These are phyloP conservation scores for Conringia planisiliqua DNA, from an alignment of 345 rosid species.

Conservation along the genomic window DNA sequence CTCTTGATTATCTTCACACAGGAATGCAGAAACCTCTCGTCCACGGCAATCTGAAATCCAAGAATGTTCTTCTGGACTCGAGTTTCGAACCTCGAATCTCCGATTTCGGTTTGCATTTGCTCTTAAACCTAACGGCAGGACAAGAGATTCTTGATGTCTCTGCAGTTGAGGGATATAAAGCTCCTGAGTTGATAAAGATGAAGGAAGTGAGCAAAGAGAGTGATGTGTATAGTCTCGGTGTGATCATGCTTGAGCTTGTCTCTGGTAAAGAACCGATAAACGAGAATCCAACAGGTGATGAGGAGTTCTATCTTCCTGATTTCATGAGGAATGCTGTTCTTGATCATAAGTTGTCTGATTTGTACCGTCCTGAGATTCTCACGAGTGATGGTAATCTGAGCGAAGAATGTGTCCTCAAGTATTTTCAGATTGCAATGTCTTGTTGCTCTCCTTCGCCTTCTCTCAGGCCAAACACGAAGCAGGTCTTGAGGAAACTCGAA, in stretches of 20 bases:
- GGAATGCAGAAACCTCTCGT: conserved; percentile 53
- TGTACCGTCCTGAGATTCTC: conserved; percentile 63
- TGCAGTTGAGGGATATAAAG: conserved; percentile 78
- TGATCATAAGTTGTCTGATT: conserved; percentile 54
- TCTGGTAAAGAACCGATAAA: conserved; percentile 67
- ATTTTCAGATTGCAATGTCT: conserved; percentile 76
- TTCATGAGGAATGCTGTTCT: conserved; percentile 60
- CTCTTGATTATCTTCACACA: conserved; percentile 72
- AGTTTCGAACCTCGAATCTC: conserved; percentile 54
- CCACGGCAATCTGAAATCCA: conserved; percentile 86
- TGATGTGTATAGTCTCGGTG: conserved; percentile 77
- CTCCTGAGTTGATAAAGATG: conserved; percentile 92
- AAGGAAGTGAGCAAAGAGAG: conserved; percentile 62
- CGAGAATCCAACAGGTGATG: conserved; percentile 60
- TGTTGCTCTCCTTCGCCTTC: conserved; percentile 90
- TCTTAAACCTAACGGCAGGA: conserved; percentile 57
- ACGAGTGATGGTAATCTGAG: conserved; percentile 36
- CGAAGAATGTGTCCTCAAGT: conserved; percentile 61
- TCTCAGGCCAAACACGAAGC: conserved; percentile 66
- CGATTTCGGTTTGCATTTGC: conserved; percentile 66
- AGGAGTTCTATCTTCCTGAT: conserved; percentile 63
- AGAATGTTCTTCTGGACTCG: conserved; percentile 62
- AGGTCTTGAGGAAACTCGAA: conserved; percentile 66
- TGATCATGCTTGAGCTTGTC: conserved; percentile 73
- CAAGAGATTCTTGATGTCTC: conserved; percentile 83